Percentiles rank a stretch among this genome's conserved stretches.
These are phyloP conservation scores for Tetraselmis striata DNA, from an alignment of 139 green algal species.

Conservation along the genomic window DNA sequence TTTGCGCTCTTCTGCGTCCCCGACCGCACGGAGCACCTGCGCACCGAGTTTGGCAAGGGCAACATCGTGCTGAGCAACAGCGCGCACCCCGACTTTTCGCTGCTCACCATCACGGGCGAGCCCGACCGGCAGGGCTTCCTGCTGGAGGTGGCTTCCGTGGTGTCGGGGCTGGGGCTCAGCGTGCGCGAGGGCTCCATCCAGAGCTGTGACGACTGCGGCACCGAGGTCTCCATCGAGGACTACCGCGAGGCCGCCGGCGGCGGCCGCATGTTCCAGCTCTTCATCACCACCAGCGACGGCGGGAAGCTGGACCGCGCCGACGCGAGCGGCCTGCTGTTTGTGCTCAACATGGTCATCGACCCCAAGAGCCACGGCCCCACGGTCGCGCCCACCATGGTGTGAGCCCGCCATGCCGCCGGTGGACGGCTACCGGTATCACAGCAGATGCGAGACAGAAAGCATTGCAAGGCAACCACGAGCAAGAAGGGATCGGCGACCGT, in stretches of 20 bases:
- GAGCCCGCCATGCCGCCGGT: no score
- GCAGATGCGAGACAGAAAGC: no score
- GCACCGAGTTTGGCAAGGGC: constrained; percentile 26
- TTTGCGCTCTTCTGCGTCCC: constrained; percentile 51
- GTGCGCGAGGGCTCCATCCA: constrained; percentile 49
- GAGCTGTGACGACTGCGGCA: not conserved
- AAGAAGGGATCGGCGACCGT: no score
- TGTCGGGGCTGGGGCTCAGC: constrained; percentile 38
- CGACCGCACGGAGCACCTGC: not conserved
- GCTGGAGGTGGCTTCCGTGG: constrained; percentile 45
- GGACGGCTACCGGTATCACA: no score
- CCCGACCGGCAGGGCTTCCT: constrained; percentile 25
- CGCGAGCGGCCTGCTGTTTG: not conserved
- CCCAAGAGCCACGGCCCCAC: not conserved
- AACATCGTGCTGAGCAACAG: constrained; percentile 36
- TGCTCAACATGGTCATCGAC: not conserved
- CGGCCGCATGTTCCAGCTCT: not conserved
- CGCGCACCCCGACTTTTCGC: constrained; percentile 33
- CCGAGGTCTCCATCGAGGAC: not conserved
- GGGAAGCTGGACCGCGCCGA: not conserved
- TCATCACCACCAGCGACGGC: not conserved
- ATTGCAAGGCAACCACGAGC: no score
- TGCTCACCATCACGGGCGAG: constrained; percentile 26
- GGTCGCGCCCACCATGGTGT: not conserved
- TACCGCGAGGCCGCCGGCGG: not conserved